A percentile compares a stretch with the other conserved stretches of the same genome.
Conservation (phyloP, 306 rosid genomes). For the Elaeagnus macrophylla region DNA sequence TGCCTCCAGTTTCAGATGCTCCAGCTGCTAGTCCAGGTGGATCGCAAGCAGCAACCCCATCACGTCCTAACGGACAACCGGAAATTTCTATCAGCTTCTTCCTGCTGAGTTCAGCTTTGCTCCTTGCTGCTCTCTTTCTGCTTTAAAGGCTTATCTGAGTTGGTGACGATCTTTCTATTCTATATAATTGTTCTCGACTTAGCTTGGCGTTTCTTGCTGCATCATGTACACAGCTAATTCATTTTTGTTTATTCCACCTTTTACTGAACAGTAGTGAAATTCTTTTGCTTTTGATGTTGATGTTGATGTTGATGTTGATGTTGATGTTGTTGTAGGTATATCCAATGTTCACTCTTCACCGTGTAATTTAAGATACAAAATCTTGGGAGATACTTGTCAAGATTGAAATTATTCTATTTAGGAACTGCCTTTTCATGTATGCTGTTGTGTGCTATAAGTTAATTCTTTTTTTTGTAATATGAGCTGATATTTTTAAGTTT, state of each 20-base stretch:
- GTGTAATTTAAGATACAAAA: slow-evolving; percentile 21
- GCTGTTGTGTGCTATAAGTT: slow-evolving; percentile 13
- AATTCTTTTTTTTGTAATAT: no score
- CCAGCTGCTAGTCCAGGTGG: slow-evolving; percentile 26
- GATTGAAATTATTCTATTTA: slow-evolving; percentile 19
- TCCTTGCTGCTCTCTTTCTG: slow-evolving; percentile 35
- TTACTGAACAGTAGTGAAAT: slow-evolving; percentile 18
- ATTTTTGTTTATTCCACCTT: slow-evolving; percentile 8
- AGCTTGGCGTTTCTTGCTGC: slow-evolving; percentile 27
- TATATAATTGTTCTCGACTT: slow-evolving; percentile 19
- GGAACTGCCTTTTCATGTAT: slow-evolving; percentile 15
- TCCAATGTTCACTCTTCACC: slow-evolving; percentile 33
- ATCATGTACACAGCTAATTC: slow-evolving; percentile 22
- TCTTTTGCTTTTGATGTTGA: slow-evolving; percentile 25
- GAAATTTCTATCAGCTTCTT: slow-evolving; percentile 35
- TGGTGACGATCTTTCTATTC: not conserved
- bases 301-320: no score
- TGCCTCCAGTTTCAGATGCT: slow-evolving; percentile 35
- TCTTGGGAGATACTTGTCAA: slow-evolving; percentile 25
- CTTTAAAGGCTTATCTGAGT: slow-evolving; percentile 6
- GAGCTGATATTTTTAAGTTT: no score
- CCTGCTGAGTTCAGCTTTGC: slow-evolving; percentile 36
- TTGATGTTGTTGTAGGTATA: slow-evolving; percentile 34
- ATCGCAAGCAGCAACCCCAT: slow-evolving; percentile 13
- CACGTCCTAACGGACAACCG: slow-evolving; percentile 38